Evolutionary conservation across 441 rosid species (phyloP).

Genomic region (Syzygium malaccense): DNA sequence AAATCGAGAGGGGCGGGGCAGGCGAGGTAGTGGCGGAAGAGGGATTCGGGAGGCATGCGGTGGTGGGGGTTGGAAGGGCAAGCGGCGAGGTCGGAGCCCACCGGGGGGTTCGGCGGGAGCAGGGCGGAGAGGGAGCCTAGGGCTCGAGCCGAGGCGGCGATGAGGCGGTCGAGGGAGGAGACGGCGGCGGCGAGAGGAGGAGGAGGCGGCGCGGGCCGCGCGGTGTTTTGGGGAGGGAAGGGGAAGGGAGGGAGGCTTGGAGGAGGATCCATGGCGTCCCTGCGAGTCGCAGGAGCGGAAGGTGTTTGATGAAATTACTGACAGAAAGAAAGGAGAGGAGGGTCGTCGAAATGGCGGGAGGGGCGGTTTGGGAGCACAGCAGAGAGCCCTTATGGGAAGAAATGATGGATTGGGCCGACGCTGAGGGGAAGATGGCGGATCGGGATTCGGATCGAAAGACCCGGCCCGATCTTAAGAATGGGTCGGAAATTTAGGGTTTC

Average conservation of each 20-base stretch:
- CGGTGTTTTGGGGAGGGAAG: constrained; percentile 6
- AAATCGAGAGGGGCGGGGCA: constrained; percentile 36
- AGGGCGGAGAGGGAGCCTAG: constrained; percentile 23
- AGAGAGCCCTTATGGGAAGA: not conserved
- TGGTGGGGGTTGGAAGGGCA: constrained; percentile 66
- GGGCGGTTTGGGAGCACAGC: not conserved
- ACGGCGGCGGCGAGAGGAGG: constrained; percentile 37
- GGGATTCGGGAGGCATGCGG: constrained; percentile 60
- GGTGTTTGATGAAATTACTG: not conserved
- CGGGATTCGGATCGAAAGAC: not conserved
- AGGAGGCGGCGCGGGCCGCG: constrained; percentile 7
- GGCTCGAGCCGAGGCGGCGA: constrained; percentile 12
- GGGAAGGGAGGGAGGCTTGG: constrained; percentile 7
- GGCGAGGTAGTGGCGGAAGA: constrained; percentile 62
- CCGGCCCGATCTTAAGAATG: not conserved
- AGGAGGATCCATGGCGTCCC: constrained; percentile 18
- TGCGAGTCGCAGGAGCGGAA: not conserved
- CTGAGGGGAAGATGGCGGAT: not conserved
- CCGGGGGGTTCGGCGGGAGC: constrained; percentile 16
- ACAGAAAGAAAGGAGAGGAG: not conserved
- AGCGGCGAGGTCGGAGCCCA: constrained; percentile 20
- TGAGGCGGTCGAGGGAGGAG: constrained; percentile 35
- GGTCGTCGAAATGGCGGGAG: not conserved
- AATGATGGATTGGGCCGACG: not conserved
- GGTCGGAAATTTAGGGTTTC: not conserved